phyloP scores from a whole-genome alignment of 768 basidiomycete species.

The Agaricus sinodeliciosus region DNA sequence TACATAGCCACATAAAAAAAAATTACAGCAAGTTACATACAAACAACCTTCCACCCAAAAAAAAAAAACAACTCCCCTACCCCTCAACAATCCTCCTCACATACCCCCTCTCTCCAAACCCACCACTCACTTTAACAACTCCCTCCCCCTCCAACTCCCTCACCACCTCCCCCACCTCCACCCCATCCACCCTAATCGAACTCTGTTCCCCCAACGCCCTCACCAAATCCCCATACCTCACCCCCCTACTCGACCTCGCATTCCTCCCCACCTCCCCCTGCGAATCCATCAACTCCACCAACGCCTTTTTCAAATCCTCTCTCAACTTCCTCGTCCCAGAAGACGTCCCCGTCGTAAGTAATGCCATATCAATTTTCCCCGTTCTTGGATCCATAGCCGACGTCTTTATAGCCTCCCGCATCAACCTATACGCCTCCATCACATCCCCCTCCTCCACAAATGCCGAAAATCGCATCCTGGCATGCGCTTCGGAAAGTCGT shows the following conservation, averaged over 20 bases:
- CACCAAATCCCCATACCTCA: conserved; percentile 70
- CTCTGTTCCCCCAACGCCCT: conserved; percentile 79
- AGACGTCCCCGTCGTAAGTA: conserved; percentile 92
- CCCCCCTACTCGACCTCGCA: conserved; percentile 53
- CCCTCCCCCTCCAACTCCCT: conserved; percentile 82
- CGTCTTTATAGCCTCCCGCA: conserved; percentile 93
- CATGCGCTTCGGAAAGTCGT: conserved; percentile 92
- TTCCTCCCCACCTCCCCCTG: conserved; percentile 37
- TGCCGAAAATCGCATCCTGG: conserved; percentile 90
- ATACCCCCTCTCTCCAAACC: conserved; percentile 69
- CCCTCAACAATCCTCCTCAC: conserved; percentile 53
- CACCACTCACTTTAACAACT: conserved; percentile 76
- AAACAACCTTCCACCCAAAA: too few species aligned
- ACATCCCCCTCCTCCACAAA: conserved; percentile 86
- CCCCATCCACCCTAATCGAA: conserved; percentile 67
- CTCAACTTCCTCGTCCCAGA: conserved; percentile 77
- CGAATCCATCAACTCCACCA: conserved; percentile 58
- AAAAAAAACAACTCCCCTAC: background rate
- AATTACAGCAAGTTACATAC: background rate
- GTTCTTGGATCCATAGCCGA: conserved; percentile 94
- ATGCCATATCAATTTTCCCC: conserved; percentile 94
- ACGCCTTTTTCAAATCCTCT: conserved; percentile 85
- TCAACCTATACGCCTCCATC: conserved; percentile 85
- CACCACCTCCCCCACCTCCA: conserved; percentile 80
- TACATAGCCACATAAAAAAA: too few species aligned